These are phyloP conservation scores for Rhododendron henanense DNA, from an alignment of 148 eudicot genomes.

Conservation along the genomic window DNA sequence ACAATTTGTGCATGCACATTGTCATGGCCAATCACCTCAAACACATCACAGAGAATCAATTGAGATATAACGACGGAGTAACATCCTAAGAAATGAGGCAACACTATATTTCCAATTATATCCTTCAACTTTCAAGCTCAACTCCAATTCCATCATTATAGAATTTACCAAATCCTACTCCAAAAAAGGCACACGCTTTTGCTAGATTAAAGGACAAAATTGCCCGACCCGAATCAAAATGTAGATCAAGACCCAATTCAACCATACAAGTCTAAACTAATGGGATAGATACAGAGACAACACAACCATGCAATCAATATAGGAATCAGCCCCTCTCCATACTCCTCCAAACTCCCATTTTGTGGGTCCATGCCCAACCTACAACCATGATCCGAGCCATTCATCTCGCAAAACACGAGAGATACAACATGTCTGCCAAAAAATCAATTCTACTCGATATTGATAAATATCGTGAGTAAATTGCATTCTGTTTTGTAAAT, in stretches of 20 bases:
- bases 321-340: background rate
- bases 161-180: background rate
- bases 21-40: background rate
- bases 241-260: background rate
- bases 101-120: background rate
- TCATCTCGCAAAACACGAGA: background rate
- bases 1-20: background rate
- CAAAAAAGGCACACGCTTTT: conserved; percentile 1
- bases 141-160: background rate
- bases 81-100: background rate
- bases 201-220: background rate
- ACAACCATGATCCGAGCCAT: background rate
- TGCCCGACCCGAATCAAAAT: background rate
- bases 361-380: background rate
- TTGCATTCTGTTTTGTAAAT: background rate
- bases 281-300: background rate
- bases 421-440: background rate
- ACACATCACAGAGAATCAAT: background rate
- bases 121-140: background rate
- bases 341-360: background rate
- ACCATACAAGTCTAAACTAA: background rate
- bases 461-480: background rate
- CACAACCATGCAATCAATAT: background rate
- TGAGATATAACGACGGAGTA: background rate
- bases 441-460: background rate